A percentile compares a stretch with the other conserved stretches of the same genome.
Conservation (phyloP, 2,329 filamentous ascomycete species). For the Dactylellina drechsleri region DNA sequence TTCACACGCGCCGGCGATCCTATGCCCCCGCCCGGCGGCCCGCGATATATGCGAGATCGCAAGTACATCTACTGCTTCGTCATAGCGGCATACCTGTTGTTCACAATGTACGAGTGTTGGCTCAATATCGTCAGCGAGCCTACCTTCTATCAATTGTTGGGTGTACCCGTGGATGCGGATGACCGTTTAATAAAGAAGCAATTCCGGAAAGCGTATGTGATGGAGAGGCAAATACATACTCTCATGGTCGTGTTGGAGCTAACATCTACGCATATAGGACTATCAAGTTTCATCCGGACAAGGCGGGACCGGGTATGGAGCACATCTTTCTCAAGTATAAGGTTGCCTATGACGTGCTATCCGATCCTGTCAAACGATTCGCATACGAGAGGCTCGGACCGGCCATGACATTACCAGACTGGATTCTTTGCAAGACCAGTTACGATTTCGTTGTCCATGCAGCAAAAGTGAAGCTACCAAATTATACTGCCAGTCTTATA, state of each 20-base stretch:
- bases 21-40: constrained; percentile 75
- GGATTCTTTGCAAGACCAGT: constrained; percentile 74
- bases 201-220: constrained; percentile 74
- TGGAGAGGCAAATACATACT: constrained; percentile 60
- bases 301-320: constrained; percentile 66
- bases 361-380: constrained; percentile 79
- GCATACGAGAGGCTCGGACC: constrained; percentile 91
- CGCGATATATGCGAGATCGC: constrained; percentile 77
- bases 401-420: constrained; percentile 68
- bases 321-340: constrained; percentile 83
- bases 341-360: constrained; percentile 81
- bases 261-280: constrained; percentile 61
- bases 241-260: constrained; percentile 58
- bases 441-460: constrained; percentile 78
- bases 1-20: constrained; percentile 89
- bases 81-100: constrained; percentile 73
- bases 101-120: constrained; percentile 88
- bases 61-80: constrained; percentile 85
- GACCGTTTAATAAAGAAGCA: constrained; percentile 83
- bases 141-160: constrained; percentile 82
- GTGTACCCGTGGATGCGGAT: constrained; percentile 73
- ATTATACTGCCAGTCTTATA: constrained; percentile 70
- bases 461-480: constrained; percentile 69
- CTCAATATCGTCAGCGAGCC: constrained; percentile 76
- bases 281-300: constrained; percentile 78